phyloP scores from a whole-genome alignment of 2,329 filamentous ascomycete species.

The Ceratocystis lukuohia region DNA sequence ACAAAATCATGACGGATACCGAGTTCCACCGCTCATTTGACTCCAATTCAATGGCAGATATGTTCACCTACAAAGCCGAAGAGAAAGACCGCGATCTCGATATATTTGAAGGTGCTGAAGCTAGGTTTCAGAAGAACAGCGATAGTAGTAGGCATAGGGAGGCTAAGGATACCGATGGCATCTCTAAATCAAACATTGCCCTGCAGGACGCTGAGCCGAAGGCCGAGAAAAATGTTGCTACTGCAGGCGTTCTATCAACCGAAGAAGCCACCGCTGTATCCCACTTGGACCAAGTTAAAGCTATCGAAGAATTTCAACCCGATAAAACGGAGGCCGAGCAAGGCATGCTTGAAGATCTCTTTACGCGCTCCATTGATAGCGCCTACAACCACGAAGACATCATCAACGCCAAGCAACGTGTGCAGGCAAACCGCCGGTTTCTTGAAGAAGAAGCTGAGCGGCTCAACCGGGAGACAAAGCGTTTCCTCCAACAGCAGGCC shows the following conservation, averaged over 20 bases:
- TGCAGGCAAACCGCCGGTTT: slow-evolving; percentile 62
- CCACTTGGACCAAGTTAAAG: slow-evolving; percentile 34
- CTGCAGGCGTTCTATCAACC: slow-evolving; percentile 4
- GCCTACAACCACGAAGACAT: slow-evolving; percentile 89
- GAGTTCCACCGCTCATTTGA: slow-evolving; percentile 89
- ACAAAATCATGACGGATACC: slow-evolving; percentile 88
- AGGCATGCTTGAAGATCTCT: slow-evolving; percentile 78
- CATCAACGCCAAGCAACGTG: slow-evolving; percentile 58
- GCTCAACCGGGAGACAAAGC: slow-evolving; percentile 18
- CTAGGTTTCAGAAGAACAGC: slow-evolving; percentile 28
- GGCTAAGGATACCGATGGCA: not conserved
- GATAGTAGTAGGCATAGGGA: not conserved
- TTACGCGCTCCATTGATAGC: slow-evolving; percentile 77
- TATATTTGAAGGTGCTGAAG: slow-evolving; percentile 77
- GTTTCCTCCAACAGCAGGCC: slow-evolving; percentile 31
- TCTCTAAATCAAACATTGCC: not conserved
- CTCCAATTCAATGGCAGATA: slow-evolving; percentile 75
- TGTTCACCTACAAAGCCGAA: slow-evolving; percentile 57
- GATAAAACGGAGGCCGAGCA: slow-evolving; percentile 41
- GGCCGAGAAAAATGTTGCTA: not conserved
- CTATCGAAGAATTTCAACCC: slow-evolving; percentile 49
- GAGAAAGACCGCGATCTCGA: slow-evolving; percentile 67
- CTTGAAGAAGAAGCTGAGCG: slow-evolving; percentile 51
- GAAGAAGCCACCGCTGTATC: slow-evolving; percentile 16
- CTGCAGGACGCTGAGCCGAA: not conserved